These are phyloP conservation scores for Boletus chippewaensis DNA, from an alignment of 1,284 basidiomycete genomes.

Conservation along the genomic window DNA sequence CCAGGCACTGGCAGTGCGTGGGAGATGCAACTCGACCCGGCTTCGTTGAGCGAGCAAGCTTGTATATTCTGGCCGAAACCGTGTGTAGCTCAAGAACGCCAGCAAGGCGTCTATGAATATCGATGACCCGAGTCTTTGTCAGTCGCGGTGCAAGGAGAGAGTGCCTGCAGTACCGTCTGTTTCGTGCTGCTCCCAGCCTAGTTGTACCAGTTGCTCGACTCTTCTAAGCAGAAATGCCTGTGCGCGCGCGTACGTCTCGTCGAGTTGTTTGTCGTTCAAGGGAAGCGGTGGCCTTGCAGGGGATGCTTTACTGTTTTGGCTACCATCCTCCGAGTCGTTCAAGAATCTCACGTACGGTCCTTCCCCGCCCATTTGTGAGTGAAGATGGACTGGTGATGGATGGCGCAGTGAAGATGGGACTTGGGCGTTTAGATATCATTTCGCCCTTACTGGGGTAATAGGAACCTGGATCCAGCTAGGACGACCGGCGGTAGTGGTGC, in stretches of 20 bases:
- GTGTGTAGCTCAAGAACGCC: neutral
- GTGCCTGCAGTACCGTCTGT: neutral
- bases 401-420: neutral
- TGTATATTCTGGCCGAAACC: neutral
- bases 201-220: neutral
- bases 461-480: too few relatives aligned
- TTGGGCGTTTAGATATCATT: too few relatives aligned
- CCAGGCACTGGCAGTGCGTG: slow-evolving; percentile 1
- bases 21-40: slow-evolving; percentile 1
- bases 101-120: slow-evolving; percentile 3
- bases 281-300: neutral
- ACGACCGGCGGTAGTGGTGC: too few relatives aligned
- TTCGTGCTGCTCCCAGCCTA: neutral
- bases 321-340: too few relatives aligned
- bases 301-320: too few relatives aligned
- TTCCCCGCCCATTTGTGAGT: slow-evolving; percentile 7
- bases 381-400: too few relatives aligned
- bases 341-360: slow-evolving; percentile 7
- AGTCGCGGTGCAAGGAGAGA: neutral
- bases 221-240: slow-evolving; percentile 1
- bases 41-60: neutral
- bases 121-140: neutral
- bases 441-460: too few relatives aligned
- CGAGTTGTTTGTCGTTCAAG: neutral
- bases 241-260: slow-evolving; percentile 1